Evolutionary conservation across 306 rosid genomes (phyloP).

Genomic region (Vicia sativa): DNA sequence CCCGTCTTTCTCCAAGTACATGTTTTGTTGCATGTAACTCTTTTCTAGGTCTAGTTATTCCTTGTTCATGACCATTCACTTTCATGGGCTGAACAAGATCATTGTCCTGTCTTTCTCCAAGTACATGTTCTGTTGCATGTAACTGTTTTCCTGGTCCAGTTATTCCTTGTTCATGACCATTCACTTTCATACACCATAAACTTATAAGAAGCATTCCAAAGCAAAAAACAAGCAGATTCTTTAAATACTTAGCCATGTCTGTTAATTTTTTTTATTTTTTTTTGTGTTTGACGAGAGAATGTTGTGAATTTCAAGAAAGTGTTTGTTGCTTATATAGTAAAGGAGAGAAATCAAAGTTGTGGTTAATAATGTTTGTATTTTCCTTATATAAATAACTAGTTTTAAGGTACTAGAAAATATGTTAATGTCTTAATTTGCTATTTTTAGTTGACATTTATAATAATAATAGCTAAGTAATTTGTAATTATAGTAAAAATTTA

Average conservation of each 20-base stretch:
- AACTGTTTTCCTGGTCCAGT: no score
- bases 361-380: not conserved
- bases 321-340: slow-evolving; percentile 11
- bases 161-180: not conserved
- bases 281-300: not conserved
- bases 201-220: slow-evolving; percentile 36
- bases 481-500: not conserved
- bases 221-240: slow-evolving; percentile 32
- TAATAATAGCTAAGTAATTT: not conserved
- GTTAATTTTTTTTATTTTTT: slow-evolving; percentile 1
- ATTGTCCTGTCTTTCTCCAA: not conserved
- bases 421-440: not conserved
- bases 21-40: no score
- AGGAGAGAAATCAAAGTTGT: slow-evolving; percentile 1
- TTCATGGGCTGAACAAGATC: no score
- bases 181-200: slow-evolving; percentile 26
- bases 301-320: slow-evolving; percentile 3
- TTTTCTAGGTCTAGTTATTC: no score
- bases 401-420: slow-evolving; percentile 15
- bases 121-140: no score
- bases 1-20: no score
- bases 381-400: slow-evolving; percentile 36
- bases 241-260: slow-evolving; percentile 23
- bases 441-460: not conserved
- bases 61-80: no score